phyloP scores from a whole-genome alignment of 2,329 filamentous ascomycete species.

The Chalaropsis ovoidea region DNA sequence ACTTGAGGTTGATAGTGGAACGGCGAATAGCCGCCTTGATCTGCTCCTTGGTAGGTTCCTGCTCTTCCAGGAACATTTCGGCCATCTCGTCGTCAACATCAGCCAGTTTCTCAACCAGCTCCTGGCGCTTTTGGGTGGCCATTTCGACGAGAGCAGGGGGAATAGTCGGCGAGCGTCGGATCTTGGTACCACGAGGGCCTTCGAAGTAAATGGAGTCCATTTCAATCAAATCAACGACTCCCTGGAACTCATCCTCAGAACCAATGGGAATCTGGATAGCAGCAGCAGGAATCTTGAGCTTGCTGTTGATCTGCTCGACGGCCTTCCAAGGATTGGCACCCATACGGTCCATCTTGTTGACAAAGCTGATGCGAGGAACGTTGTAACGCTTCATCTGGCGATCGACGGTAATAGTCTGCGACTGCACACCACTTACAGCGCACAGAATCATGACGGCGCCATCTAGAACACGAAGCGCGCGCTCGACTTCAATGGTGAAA shows the following conservation, averaged over 20 bases:
- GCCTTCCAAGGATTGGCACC: constrained; percentile 97
- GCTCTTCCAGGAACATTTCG: constrained; percentile 84
- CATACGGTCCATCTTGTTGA: constrained; percentile 99
- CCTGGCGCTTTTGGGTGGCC: constrained; percentile 69
- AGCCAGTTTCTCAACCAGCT: constrained; percentile 85
- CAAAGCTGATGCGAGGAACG: constrained; percentile 85
- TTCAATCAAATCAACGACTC: constrained; percentile 81
- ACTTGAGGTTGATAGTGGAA: constrained; percentile 79
- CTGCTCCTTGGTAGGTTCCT: constrained; percentile 65
- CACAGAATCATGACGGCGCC: constrained; percentile 98
- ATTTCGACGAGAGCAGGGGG: constrained; percentile 68
- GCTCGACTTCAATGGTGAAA: constrained; percentile 97
- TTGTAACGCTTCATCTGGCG: constrained; percentile 98
- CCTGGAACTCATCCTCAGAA: constrained; percentile 79
- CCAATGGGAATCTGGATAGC: constrained; percentile 94
- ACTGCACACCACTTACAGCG: constrained; percentile 92
- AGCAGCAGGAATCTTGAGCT: constrained; percentile 84
- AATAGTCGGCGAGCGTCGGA: constrained; percentile 68
- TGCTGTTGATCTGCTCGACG: constrained; percentile 93
- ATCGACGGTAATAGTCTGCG: constrained; percentile 95
- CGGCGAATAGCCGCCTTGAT: constrained; percentile 88
- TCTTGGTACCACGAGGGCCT: constrained; percentile 65
- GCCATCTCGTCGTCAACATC: constrained; percentile 98
- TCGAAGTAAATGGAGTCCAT: constrained; percentile 94
- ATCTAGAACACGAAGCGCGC: constrained; percentile 86